These are phyloP conservation scores for Pleurotus sapidus DNA, from an alignment of 768 basidiomycete genomes.

Conservation along the genomic window DNA sequence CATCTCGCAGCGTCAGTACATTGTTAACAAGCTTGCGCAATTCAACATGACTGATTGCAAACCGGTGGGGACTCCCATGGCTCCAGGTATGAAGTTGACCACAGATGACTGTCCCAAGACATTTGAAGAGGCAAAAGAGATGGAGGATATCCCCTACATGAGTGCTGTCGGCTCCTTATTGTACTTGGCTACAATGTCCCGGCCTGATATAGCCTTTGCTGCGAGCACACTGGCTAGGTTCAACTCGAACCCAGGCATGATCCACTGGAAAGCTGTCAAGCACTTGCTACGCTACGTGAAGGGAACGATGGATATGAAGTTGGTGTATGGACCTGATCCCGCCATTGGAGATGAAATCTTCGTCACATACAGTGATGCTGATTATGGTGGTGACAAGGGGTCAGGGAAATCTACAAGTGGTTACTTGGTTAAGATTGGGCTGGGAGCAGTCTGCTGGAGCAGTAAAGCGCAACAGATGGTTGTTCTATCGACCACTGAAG, in stretches of 20 bases:
- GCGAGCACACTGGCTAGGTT: slow-evolving; percentile 6
- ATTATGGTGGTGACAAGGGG: no score
- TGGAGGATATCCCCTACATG: slow-evolving; percentile 24
- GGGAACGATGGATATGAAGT: slow-evolving; percentile 23
- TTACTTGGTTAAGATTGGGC: no score
- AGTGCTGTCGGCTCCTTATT: slow-evolving; percentile 25
- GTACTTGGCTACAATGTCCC: no score
- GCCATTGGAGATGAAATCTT: background rate
- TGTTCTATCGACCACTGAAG: no score
- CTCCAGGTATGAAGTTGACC: slow-evolving; percentile 19
- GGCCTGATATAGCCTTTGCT: no score
- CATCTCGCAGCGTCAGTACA: slow-evolving; percentile 24
- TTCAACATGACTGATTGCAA: slow-evolving; percentile 25
- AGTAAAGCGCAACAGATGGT: no score
- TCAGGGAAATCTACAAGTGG: no score
- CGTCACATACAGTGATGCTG: no score
- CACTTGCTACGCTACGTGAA: slow-evolving; percentile 32
- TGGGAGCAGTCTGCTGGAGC: no score
- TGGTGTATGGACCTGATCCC: slow-evolving; percentile 16
- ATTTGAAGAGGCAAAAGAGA: slow-evolving; percentile 16
- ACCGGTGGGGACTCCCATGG: slow-evolving; percentile 28
- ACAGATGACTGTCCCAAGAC: slow-evolving; percentile 16
- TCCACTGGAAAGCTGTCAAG: slow-evolving; percentile 35
- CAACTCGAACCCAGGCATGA: slow-evolving; percentile 19
- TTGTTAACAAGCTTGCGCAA: slow-evolving; percentile 20